phyloP scores from a whole-genome alignment of 2,329 filamentous ascomycete genomes.

The Fusarium xylarioides region DNA sequence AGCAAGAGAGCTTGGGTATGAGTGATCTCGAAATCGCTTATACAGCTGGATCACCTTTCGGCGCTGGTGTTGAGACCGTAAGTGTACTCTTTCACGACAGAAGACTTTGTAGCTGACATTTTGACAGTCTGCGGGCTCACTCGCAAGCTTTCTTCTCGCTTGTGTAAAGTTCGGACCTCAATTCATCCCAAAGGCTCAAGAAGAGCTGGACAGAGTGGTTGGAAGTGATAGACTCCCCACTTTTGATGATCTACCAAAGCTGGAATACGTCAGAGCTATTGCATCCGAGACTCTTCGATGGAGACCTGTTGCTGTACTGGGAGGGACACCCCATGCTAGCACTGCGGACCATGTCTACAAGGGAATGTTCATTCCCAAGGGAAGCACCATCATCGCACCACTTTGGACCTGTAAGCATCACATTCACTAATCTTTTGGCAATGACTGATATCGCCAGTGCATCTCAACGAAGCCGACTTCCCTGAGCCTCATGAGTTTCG shows the following conservation, averaged over 20 bases:
- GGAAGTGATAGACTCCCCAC: constrained; percentile 49
- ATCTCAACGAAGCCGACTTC: constrained; percentile 53
- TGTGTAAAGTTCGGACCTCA: constrained; percentile 61
- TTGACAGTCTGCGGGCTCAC: constrained; percentile 55
- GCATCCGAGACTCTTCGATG: constrained; percentile 53
- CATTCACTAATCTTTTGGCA: accelerated
- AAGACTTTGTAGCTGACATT: accelerated
- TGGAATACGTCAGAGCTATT: constrained; percentile 50
- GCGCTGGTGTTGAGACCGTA: constrained; percentile 55
- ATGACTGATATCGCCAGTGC: constrained; percentile 39
- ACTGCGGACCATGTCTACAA: constrained; percentile 52
- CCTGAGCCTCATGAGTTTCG: constrained; percentile 52
- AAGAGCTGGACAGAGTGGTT: constrained; percentile 51
- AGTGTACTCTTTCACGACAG: accelerated
- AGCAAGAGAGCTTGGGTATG: constrained; percentile 53
- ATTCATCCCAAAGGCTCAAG: constrained; percentile 55
- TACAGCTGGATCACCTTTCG: constrained; percentile 56
- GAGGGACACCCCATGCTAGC: constrained; percentile 58
- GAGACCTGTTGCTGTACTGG: constrained; percentile 53
- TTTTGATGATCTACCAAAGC: constrained; percentile 48
- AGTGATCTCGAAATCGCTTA: constrained; percentile 55
- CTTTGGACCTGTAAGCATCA: constrained; percentile 53
- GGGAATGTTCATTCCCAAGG: constrained; percentile 56
- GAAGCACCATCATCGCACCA: constrained; percentile 53
- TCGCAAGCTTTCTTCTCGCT: constrained; percentile 60